These are phyloP conservation scores for Pythium phragmitis DNA, from an alignment of 352 stramenopile genomes.

Conservation along the genomic window DNA sequence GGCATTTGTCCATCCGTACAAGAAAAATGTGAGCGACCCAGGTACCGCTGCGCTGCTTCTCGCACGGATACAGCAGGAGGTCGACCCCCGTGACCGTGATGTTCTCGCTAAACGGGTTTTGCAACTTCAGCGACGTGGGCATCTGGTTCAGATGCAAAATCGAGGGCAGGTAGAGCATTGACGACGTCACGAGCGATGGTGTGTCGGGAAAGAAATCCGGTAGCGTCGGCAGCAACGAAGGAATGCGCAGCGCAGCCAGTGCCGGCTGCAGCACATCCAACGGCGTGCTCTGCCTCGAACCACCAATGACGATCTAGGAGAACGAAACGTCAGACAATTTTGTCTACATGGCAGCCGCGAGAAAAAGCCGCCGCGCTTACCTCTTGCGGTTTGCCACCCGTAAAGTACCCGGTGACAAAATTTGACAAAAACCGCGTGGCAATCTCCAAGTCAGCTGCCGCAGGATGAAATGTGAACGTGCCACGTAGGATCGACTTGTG, in stretches of 20 bases:
- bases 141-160: slow-evolving; percentile 69
- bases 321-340: not conserved
- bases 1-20: not conserved
- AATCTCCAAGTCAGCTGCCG: slow-evolving; percentile 25
- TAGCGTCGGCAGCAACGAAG: slow-evolving; percentile 54
- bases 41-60: slow-evolving; percentile 56
- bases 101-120: slow-evolving; percentile 78
- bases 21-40: slow-evolving; percentile 2
- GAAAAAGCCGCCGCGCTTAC: slow-evolving; percentile 25
- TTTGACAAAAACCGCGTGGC: slow-evolving; percentile 76
- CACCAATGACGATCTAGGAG: slow-evolving; percentile 63
- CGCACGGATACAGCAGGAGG: slow-evolving; percentile 73
- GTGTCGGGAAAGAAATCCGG: slow-evolving; percentile 62
- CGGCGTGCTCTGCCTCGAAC: slow-evolving; percentile 47
- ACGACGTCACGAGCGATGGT: slow-evolving; percentile 74
- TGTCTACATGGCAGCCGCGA: not conserved
- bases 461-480: slow-evolving; percentile 60
- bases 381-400: slow-evolving; percentile 56
- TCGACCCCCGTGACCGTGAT: slow-evolving; percentile 72
- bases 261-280: slow-evolving; percentile 68
- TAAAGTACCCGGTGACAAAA: slow-evolving; percentile 84
- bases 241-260: slow-evolving; percentile 53
- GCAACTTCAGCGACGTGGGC: slow-evolving; percentile 67
- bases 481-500: slow-evolving; percentile 51
- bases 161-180: slow-evolving; percentile 71